Evolutionary conservation across 495 filamentous ascomycete genomes (phyloP).

Genomic region (Antarctomyces pellizariae): DNA sequence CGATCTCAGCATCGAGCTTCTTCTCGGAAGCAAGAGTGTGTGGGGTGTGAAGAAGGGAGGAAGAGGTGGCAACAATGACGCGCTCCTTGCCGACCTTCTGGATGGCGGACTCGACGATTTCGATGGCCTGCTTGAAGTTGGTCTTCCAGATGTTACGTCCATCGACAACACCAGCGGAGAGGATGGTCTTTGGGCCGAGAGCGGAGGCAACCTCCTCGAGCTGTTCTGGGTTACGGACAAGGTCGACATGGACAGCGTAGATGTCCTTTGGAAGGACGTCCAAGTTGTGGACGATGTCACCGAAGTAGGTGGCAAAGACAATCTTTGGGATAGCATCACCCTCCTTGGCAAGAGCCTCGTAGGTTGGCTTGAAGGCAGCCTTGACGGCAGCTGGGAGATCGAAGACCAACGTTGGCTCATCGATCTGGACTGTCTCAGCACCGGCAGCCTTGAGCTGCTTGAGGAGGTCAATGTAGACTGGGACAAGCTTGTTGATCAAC

Average conservation of each 20-base stretch:
- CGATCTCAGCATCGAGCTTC: constrained; percentile 76
- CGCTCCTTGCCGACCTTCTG: constrained; percentile 89
- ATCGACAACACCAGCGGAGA: constrained; percentile 89
- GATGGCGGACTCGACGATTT: constrained; percentile 65
- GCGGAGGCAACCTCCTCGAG: constrained; percentile 53
- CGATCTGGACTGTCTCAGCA: constrained; percentile 87
- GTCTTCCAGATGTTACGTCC: constrained; percentile 99
- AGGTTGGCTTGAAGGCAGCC: constrained; percentile 92
- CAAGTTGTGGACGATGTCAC: constrained; percentile 97
- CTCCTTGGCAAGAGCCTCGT: constrained; percentile 59
- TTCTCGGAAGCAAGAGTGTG: constrained; percentile 97
- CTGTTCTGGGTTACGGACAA: constrained; percentile 94
- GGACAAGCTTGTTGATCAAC: constrained; percentile 74
- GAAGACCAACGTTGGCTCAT: constrained; percentile 89
- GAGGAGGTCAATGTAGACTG: constrained; percentile 79
- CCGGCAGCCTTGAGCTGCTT: constrained; percentile 81
- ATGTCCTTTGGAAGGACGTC: constrained; percentile 54
- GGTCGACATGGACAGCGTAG: constrained; percentile 76
- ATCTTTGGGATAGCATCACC: constrained; percentile 61
- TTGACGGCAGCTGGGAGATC: constrained; percentile 73
- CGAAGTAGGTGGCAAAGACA: constrained; percentile 88
- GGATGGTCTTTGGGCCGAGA: constrained; percentile 63
- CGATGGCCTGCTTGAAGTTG: constrained; percentile 79
- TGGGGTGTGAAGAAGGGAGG: constrained; percentile 89
- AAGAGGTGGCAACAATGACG: constrained; percentile 87